Evolutionary conservation across 495 filamentous ascomycete species (phyloP), one percentile per base, ranked within the genome.

Genomic region (Haplographium delicatum): DNA sequence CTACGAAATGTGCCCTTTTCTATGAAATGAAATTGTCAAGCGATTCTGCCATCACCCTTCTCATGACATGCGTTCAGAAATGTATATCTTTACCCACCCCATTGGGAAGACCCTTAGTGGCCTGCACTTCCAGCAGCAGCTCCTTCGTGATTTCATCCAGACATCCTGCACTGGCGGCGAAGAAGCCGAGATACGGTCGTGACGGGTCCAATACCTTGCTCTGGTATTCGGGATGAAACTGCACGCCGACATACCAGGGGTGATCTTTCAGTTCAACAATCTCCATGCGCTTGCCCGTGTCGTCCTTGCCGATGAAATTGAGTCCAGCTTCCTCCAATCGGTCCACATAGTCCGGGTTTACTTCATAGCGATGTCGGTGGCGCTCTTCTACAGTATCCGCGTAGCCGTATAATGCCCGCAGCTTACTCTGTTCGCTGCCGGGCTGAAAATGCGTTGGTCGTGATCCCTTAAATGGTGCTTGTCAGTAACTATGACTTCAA

Each of bases 191-290:
- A 69, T 89, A 93, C 1, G 87, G 81, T 62, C 80, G 80, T 58
- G 81, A 85, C 1, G 89, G 89, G 25, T 79, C 67, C 56, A 91
- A 68, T 5, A 93, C 88, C 27, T 84, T 74, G 26, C 69, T 77
- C 31, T 86, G 68, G 54, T 93, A 94, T 63, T 95, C 89, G 0
- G 89, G 89, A 68, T 95, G 89, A 63, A 85, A 91, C 66, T 94
- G 88, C 16, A 93, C 88, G 50, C 83, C 93, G 15, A 98, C 86
- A 62, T 84, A 98, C 74, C 80, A 98, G 1, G 86, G 86, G 64
- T 98, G 93, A 50, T 95, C 86, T 62, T 79, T 81, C 44, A 96
- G 65, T 68, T 98, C 93, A 20, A 96, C 69, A 46, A 93, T 76
- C 72, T 97, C 93, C 88, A 96, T 93, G 8, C 91, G 82, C 64